phyloP scores from a whole-genome alignment of 257 asterid genomes.

The Capsicum baccatum region DNA sequence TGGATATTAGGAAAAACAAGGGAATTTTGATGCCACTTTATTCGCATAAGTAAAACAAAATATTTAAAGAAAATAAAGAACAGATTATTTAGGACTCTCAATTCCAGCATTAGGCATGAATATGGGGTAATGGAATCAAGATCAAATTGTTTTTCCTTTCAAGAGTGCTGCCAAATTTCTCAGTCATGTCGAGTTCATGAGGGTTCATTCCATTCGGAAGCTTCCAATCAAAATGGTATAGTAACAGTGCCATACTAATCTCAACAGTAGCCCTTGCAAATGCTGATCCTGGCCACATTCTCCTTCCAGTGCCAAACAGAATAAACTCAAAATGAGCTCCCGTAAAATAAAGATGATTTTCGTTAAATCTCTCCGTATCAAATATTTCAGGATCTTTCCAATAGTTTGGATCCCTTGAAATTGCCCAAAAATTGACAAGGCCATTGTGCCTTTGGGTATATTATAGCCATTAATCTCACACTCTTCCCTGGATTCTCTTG shows the following conservation, averaged over 20 bases:
- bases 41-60: not conserved
- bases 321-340: slow-evolving; percentile 42
- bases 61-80: too few relatives aligned
- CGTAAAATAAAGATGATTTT: slow-evolving; percentile 28
- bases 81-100: not conserved
- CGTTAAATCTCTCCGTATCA: slow-evolving; percentile 28
- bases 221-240: slow-evolving; percentile 45
- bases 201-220: slow-evolving; percentile 29
- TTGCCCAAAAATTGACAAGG: slow-evolving; percentile 37
- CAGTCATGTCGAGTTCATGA: slow-evolving; percentile 38
- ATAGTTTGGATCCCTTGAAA: slow-evolving; percentile 35
- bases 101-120: not conserved
- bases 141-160: slow-evolving; percentile 29
- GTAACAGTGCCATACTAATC: slow-evolving; percentile 36
- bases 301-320: slow-evolving; percentile 48
- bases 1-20: not conserved
- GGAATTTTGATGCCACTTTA: not conserved
- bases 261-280: slow-evolving; percentile 37
- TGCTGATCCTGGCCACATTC: slow-evolving; percentile 44
- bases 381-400: slow-evolving; percentile 37
- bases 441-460: slow-evolving; percentile 33
- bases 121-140: slow-evolving; percentile 2
- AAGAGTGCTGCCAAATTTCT: slow-evolving; percentile 2
- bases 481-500: slow-evolving; percentile 38
- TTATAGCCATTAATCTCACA: slow-evolving; percentile 35